Evolutionary conservation across 2,329 filamentous ascomycete genomes (phyloP), one percentile per base, ranked within the genome.

Genomic region (Leptoxyphium fumago): DNA sequence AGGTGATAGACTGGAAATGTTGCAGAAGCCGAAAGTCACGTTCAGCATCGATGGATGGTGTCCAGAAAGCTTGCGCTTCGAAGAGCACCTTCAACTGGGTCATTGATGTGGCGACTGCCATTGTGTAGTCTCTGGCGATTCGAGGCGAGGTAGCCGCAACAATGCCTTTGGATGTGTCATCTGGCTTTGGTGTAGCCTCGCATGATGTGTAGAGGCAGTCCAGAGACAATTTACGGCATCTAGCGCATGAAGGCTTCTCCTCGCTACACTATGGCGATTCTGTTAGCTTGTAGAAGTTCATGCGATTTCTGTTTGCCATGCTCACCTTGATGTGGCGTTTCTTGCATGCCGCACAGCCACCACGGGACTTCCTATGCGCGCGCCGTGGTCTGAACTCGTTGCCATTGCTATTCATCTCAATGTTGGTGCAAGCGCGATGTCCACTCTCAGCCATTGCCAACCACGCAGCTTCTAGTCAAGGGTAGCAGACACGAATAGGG

Each of bases 1-100:
- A 49, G 5, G 51, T 52, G 6, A 39, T 28, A 14, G 43, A 29
- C 17, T 52, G 51, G 39, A 53, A 53, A 40, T 53, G 51, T 39
- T 48, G 46, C 8, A 53, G 42, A 6, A 42, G 43, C 8, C 44
- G 46, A 11, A 50, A 17, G 42, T 41, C 38, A 32, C 29, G 34
- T n/a, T 40, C 14, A 14, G 26, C 14, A 7, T 36, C 17, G 8
- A 30, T 14, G 17, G n/a, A 14, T 13, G 34, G 15, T 28, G 11
- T 10, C 10, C 21, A 14, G 9, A 15, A 5, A 2, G n/a, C 10
- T 9, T n/a, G 5, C 15, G 36, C 10, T 14, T 42, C 43, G 10
- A 47, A 36, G 8, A 45, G 40, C 13, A 39, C 42, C 15, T 21
- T 38, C 11, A 53, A 42, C 18, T 50, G 45, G 7, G 39, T 45